Evolutionary conservation across 768 basidiomycete genomes (phyloP), one percentile per base, ranked within the genome.

Genomic region (Xerocomellus intermedius): DNA sequence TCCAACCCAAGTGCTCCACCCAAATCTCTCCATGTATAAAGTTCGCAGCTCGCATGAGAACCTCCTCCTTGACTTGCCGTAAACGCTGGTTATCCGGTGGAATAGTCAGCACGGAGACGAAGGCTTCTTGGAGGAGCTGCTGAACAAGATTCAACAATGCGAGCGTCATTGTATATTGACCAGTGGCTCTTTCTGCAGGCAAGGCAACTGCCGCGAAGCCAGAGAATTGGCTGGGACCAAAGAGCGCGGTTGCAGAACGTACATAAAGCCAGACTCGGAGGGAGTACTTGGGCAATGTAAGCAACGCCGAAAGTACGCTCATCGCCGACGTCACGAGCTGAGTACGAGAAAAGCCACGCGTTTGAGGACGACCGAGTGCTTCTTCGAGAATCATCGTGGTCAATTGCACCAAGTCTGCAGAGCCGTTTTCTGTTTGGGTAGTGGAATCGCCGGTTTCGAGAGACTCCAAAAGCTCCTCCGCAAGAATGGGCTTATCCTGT

Each of bases 1-100:
- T 89, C 94, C 94, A 98, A 3, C 84, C 82, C 37, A 84, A 68
- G 68, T 92, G 89, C 61, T 89, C 87, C 1, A 87, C 81, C 94
- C 94, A 98, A 19, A 96, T 84, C 67, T 95, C 90, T 8, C 83
- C 82, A 63, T 94, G 91, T 9, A 95, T 81, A 58, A 94, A 92
- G 5, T 78, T 78, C 13, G 84, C 77, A 0, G 90, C 92, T 33
- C 90, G 84, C 45, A 89, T 73, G 22, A 95, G 77, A 5, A 94
- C 92, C 54, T 92, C 90, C 62, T 91, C 89, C 65, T 94, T 94
- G 51, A 94, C 74, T 62, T 84, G 84, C 48, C 80, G 84, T 33
- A 87, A 77, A 32, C 81, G 82, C 7, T 80, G 69, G 45, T 84
- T 84, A 43, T 84, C 79, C 0, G 83, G 79, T 0, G 81, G 70